A percentile compares a stretch with the other conserved stretches of the same genome.
Conservation (phyloP, 495 filamentous ascomycete genomes). For the Penicillium desertorum region DNA sequence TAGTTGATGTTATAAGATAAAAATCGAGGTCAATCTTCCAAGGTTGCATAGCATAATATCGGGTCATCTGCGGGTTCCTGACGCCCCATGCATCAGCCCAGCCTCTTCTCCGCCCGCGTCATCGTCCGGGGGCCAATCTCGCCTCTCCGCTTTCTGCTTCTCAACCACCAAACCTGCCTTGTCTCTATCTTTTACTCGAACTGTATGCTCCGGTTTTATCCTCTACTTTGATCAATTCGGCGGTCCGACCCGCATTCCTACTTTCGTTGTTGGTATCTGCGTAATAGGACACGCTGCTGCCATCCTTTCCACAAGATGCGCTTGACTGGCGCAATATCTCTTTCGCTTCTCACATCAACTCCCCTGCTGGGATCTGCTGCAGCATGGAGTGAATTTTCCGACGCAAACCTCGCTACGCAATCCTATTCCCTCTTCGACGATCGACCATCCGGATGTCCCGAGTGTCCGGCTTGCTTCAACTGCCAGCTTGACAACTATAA, state of each 20-base stretch:
- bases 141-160: slow-evolving; percentile 23
- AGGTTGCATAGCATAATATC: background rate
- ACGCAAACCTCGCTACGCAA: slow-evolving; percentile 29
- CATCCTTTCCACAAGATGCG: slow-evolving; percentile 34
- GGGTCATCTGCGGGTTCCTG: slow-evolving; percentile 18
- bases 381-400: slow-evolving; percentile 39
- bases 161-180: slow-evolving; percentile 9
- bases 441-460: slow-evolving; percentile 55
- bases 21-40: background rate
- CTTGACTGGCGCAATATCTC: slow-evolving; percentile 25
- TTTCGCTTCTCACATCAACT: slow-evolving; percentile 30
- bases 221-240: slow-evolving; percentile 10
- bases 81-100: slow-evolving; percentile 14
- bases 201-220: slow-evolving; percentile 10
- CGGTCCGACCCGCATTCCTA: slow-evolving; percentile 16
- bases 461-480: slow-evolving; percentile 84
- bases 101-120: slow-evolving; percentile 43
- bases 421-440: slow-evolving; percentile 55
- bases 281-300: slow-evolving; percentile 12
- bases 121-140: slow-evolving; percentile 31
- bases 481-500: slow-evolving; percentile 89
- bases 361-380: slow-evolving; percentile 23
- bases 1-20: background rate
- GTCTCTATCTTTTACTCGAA: slow-evolving; percentile 4
- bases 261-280: slow-evolving; percentile 13